These are phyloP conservation scores for Pythium rhizo-oryzae DNA, from an alignment of 352 stramenopile species.

Conservation along the genomic window DNA sequence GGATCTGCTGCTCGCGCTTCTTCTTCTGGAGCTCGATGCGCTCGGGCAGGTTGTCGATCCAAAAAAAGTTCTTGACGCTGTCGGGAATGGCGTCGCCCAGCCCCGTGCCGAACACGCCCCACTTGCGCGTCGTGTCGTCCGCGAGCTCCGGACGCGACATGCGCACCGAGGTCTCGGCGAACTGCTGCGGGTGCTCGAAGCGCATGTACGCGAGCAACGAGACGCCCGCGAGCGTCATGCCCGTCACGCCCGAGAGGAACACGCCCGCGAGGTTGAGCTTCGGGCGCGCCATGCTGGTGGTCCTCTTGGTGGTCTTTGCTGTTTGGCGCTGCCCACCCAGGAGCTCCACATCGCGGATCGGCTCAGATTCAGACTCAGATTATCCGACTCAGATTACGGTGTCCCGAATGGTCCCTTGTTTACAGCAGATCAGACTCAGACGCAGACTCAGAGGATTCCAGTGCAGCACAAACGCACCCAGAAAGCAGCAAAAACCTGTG, in stretches of 20 bases:
- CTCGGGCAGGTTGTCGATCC: slow-evolving; percentile 66
- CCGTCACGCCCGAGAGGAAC: slow-evolving; percentile 74
- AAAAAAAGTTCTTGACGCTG: slow-evolving; percentile 64
- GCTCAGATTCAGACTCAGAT: background rate
- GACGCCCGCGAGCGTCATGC: slow-evolving; percentile 83
- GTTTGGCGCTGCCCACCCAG: background rate
- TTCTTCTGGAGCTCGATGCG: slow-evolving; percentile 72
- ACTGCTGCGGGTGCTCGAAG: slow-evolving; percentile 84
- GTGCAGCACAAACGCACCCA: background rate
- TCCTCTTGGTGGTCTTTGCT: background rate
- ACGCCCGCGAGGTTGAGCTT: slow-evolving; percentile 56
- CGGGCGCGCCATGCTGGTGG: slow-evolving; percentile 17
- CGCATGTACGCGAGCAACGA: slow-evolving; percentile 80
- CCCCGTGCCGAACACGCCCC: slow-evolving; percentile 84
- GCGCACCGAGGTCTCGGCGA: slow-evolving; percentile 77
- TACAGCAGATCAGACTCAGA: background rate
- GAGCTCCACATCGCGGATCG: background rate
- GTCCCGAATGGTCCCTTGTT: slow-evolving; percentile 23
- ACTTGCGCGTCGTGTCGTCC: slow-evolving; percentile 75
- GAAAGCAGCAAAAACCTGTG: background rate
- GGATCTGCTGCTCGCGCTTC: slow-evolving; percentile 73
- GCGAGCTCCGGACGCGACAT: slow-evolving; percentile 78
- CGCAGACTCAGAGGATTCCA: background rate
- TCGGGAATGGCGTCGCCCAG: slow-evolving; percentile 73
- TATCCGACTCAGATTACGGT: slow-evolving; percentile 7